A percentile compares a stretch with the other conserved stretches of the same genome.
These are phyloP conservation scores for Claviceps cyperi DNA, from an alignment of 2,329 filamentous ascomycete species.

Conservation along the genomic window DNA sequence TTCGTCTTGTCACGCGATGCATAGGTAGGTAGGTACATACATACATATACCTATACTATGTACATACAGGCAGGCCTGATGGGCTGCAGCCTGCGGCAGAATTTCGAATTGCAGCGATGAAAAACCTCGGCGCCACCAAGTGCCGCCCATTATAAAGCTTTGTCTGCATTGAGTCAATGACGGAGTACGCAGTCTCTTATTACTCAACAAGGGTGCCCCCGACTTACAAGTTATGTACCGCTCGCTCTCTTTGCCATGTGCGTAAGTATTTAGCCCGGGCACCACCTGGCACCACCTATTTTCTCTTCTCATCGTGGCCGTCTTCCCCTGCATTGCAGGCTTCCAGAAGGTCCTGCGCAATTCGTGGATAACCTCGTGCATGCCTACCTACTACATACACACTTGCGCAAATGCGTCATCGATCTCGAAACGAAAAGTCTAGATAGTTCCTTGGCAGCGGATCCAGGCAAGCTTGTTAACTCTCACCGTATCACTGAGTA, in stretches of 20 bases:
- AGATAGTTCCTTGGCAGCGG: not conserved
- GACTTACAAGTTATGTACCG: not conserved
- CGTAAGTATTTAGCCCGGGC: not conserved
- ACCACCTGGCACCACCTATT: not conserved
- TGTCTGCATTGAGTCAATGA: not conserved
- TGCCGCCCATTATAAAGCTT: not conserved
- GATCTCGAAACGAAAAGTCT: not conserved
- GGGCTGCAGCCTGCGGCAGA: not conserved
- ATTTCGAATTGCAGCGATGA: not conserved
- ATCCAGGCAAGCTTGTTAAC: not conserved
- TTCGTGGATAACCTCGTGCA: not conserved
- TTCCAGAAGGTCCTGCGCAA: not conserved
- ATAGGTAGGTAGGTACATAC: not conserved
- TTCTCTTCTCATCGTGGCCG: not conserved
- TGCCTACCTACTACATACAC: not conserved
- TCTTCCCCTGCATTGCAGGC: not conserved
- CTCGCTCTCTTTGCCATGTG: no score
- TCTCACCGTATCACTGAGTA: not conserved
- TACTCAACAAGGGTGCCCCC: not conserved
- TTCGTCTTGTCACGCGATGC: not conserved
- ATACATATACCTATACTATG: no score
- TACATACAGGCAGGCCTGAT: no score
- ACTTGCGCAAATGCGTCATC: not conserved
- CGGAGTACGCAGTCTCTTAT: not conserved
- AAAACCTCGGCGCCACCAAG: not conserved